Conservation (phyloP, 2,329 filamentous ascomycete genomes). For the Sordariomycetes sp. region DNA sequence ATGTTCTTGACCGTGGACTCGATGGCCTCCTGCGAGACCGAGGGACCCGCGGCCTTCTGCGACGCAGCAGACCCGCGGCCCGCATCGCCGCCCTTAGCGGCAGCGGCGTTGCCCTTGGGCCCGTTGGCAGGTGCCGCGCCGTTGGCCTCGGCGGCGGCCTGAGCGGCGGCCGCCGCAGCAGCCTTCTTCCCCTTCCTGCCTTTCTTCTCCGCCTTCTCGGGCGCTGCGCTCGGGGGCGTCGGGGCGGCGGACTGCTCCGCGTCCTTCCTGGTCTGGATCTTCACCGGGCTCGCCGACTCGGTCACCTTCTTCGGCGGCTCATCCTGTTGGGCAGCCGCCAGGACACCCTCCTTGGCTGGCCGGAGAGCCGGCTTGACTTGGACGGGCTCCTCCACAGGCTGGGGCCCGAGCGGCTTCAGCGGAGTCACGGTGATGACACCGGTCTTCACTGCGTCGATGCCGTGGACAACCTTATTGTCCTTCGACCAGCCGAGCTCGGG, state of each 20-base stretch:
- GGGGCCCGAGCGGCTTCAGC: constrained; percentile 41
- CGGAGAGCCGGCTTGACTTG: constrained; percentile 12
- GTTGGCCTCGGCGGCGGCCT: constrained; percentile 24
- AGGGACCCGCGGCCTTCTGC: constrained; percentile 7
- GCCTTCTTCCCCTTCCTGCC: constrained; percentile 51
- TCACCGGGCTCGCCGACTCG: constrained; percentile 9
- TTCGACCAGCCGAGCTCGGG: constrained; percentile 83
- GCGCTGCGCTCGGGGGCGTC: constrained; percentile 8
- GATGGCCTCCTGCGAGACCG: constrained; percentile 30
- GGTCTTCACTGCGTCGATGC: constrained; percentile 62
- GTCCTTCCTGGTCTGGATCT: constrained; percentile 27
- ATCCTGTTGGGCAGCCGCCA: constrained; percentile 1
- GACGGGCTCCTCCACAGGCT: constrained; percentile 28
- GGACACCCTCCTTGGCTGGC: not conserved
- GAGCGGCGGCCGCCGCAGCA: constrained; percentile 19
- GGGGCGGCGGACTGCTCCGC: constrained; percentile 23
- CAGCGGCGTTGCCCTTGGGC: constrained; percentile 16
- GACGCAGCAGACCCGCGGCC: constrained; percentile 7
- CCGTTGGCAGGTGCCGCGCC: constrained; percentile 16
- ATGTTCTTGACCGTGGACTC: constrained; percentile 40
- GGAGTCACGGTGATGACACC: constrained; percentile 65
- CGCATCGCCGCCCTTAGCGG: constrained; percentile 15
- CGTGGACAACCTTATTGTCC: constrained; percentile 74
- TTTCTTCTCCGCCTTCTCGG: constrained; percentile 51
- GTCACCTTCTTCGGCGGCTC: not conserved